Percentiles rank a stretch among this genome's conserved stretches.
These are phyloP conservation scores for Phyllosticta citribraziliensis DNA, from an alignment of 2,329 filamentous ascomycete genomes.

Conservation along the genomic window DNA sequence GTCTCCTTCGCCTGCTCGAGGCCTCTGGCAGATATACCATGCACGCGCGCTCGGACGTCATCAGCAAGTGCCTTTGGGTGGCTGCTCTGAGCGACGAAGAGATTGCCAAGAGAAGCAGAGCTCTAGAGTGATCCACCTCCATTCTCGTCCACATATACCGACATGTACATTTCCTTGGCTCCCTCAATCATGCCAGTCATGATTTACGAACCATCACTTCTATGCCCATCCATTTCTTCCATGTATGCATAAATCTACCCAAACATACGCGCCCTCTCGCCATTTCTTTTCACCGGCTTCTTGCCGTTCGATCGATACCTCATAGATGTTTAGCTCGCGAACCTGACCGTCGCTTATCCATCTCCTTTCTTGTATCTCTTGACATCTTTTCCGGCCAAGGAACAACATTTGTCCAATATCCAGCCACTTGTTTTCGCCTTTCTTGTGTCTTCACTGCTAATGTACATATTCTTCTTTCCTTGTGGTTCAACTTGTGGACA, in stretches of 20 bases:
- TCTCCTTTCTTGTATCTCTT: not conserved
- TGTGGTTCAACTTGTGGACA: no score
- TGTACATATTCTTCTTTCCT: not conserved
- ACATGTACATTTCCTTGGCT: not conserved
- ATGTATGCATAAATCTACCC: not conserved
- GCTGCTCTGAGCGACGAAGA: constrained; percentile 67
- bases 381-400: not conserved
- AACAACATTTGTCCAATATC: not conserved
- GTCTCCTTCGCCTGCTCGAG: constrained; percentile 66
- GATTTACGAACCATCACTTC: not conserved
- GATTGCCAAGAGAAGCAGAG: constrained; percentile 35
- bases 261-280: not conserved
- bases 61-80: constrained; percentile 79
- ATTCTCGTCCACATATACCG: not conserved
- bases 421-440: not conserved
- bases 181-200: not conserved
- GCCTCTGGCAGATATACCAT: constrained; percentile 67
- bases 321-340: not conserved
- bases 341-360: not conserved
- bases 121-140: constrained; percentile 8
- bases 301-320: not conserved
- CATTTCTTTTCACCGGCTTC: not conserved
- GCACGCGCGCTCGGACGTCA: constrained; percentile 63
- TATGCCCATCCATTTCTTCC: not conserved
- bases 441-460: not conserved